phyloP scores from a whole-genome alignment of 148 eudicot genomes.

The Rhododendron henanense region DNA sequence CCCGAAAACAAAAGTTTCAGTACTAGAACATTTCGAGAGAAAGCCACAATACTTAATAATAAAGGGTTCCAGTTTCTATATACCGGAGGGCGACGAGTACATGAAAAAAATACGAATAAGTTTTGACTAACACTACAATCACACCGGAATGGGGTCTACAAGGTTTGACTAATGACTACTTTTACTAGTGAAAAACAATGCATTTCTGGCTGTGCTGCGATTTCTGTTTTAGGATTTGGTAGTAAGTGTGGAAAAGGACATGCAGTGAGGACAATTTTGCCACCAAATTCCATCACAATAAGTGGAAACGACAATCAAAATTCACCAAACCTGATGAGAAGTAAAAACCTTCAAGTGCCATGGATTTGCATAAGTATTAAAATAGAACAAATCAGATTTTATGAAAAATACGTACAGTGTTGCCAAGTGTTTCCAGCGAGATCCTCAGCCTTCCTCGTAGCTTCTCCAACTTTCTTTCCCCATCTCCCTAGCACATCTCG shows the following conservation, averaged over 20 bases:
- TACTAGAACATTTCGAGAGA: background rate
- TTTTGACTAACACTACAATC: background rate
- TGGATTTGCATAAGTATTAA: background rate
- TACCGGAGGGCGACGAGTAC: background rate
- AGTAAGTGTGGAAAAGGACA: background rate
- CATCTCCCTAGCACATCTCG: constrained; percentile 71
- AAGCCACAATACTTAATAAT: background rate
- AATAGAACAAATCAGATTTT: background rate
- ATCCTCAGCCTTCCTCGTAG: constrained; percentile 82
- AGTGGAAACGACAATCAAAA: background rate
- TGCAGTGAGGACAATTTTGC: background rate
- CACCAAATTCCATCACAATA: background rate
- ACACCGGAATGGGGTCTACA: background rate
- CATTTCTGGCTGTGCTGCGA: background rate
- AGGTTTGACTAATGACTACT: background rate
- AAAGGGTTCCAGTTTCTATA: background rate
- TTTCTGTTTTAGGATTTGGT: background rate
- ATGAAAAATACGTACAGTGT: constrained; percentile 48
- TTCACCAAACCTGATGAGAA: background rate
- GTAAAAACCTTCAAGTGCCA: too few relatives aligned
- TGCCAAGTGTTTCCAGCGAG: constrained; percentile 93
- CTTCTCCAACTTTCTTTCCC: constrained; percentile 81
- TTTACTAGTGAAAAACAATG: background rate
- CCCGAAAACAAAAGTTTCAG: background rate
- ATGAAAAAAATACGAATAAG: background rate